Conservation (phyloP, 2,329 filamentous ascomycete species). For the Knufia fluminis region DNA sequence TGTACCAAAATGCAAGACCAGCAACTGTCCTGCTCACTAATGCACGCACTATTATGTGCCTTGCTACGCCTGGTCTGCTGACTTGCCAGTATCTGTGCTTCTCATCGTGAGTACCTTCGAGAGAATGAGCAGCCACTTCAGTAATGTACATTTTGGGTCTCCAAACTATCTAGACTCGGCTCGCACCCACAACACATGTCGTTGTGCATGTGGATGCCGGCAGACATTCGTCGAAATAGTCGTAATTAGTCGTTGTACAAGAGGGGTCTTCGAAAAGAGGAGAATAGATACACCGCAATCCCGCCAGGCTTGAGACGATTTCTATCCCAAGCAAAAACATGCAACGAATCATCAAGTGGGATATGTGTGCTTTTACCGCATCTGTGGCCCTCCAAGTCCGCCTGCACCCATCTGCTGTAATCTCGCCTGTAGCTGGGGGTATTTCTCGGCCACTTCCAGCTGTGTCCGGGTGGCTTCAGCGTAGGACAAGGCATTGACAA, state of each 20-base stretch:
- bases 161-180: not conserved
- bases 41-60: constrained; percentile 1
- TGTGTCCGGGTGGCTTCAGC: constrained; percentile 95
- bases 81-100: no score
- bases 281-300: constrained; percentile 4
- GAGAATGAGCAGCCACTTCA: not conserved
- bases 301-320: not conserved
- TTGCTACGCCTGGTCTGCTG: not conserved
- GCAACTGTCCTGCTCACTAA: not conserved
- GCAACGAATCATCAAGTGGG: not conserved
- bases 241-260: constrained; percentile 1
- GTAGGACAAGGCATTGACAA: constrained; percentile 92
- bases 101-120: no score
- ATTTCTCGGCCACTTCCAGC: constrained; percentile 81
- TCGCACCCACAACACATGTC: not conserved
- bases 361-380: constrained; percentile 24
- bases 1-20: not conserved
- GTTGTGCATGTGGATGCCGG: not conserved
- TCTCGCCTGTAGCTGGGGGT: constrained; percentile 67
- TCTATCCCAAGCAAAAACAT: constrained; percentile 3
- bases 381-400: constrained; percentile 29
- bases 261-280: constrained; percentile 1
- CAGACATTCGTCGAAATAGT: not conserved
- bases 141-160: constrained; percentile 6
- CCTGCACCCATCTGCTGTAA: constrained; percentile 50